Evolutionary conservation across 768 basidiomycete species (phyloP).

Genomic region (Clavaria fumosa): DNA sequence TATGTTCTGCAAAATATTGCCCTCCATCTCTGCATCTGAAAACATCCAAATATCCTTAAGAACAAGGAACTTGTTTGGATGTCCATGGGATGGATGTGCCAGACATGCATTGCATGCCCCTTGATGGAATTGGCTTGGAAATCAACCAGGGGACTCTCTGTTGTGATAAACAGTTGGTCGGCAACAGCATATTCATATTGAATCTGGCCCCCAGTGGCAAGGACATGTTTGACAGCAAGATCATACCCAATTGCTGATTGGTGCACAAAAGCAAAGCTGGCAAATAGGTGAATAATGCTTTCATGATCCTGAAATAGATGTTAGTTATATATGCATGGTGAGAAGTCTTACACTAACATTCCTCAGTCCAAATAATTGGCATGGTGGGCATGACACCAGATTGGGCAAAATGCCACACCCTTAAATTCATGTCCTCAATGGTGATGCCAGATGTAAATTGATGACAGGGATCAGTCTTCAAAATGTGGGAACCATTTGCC

Average conservation of each 20-base stretch:
- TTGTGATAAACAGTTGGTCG: conserved; percentile 2
- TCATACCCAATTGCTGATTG: conserved; percentile 5
- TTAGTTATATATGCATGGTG: background rate
- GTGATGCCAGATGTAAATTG: conserved; percentile 7
- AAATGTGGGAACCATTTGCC: conserved; percentile 5
- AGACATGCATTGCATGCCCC: conserved; percentile 6
- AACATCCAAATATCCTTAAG: conserved; percentile 8
- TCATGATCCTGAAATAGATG: background rate
- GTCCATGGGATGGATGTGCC: conserved; percentile 5
- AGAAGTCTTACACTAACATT: background rate
- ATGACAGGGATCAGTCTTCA: conserved; percentile 6
- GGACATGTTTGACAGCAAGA: conserved; percentile 2
- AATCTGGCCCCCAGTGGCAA: background rate
- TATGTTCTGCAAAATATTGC: conserved; percentile 4
- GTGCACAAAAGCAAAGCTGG: conserved; percentile 3
- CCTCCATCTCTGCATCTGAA: conserved; percentile 3
- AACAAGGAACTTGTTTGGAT: conserved; percentile 1
- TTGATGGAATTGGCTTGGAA: conserved; percentile 5
- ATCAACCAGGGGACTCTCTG: conserved; percentile 2
- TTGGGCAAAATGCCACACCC: conserved; percentile 7
- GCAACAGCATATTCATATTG: background rate
- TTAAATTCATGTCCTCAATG: conserved; percentile 1
- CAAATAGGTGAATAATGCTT: conserved; percentile 1
- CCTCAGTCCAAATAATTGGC: conserved; percentile 3
- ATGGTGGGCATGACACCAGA: conserved; percentile 5